Evolutionary conservation across 768 basidiomycete genomes (phyloP), one percentile per base, ranked within the genome.

Genomic region (Tulasnella sp.): DNA sequence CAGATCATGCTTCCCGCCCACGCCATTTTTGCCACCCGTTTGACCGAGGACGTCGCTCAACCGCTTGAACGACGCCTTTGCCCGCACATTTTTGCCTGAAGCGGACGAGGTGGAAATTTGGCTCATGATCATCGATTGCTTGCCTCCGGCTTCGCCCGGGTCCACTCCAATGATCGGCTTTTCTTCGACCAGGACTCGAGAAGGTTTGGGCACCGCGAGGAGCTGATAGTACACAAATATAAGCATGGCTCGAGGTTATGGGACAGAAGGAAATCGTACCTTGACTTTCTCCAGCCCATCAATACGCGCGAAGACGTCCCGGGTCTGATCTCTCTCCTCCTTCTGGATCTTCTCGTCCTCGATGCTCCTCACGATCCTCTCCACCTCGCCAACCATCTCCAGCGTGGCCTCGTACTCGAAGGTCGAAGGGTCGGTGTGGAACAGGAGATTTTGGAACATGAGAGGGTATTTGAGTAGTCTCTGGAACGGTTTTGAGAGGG

Each of bases 261-360:
- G 14, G 19, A 75, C n/a, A 36, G 38, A 49, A 49, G 45, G 70
- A 19, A 29, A 22, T 36, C 79, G 36, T 81, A 96, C 95, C 82
- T 91, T 91, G 82, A 94, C 95, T 82, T 93, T 94, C 82, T 98
- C 96, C 70, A 99, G 84, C 1, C 97, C 97, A 77, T 99, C 97
- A 38, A 99, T 98, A 9, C 97, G 90, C 4, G 96, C 97, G 79
- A 97, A 93, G 1, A 94, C 91, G 82, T 99, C 97, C 17, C 97
- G 87, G 3, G 96, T 97, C 85, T 92, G 93, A 83, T 97, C 94
- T 39, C 97, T 90, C 82, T 97, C 95, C 81, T 99, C 97, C 83
- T 94, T 94, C 82, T 93, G 92, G 75, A 95, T 93, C 86, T 99
- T 99, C 85, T 99, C 96, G 80, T 98, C 97, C 83, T 99, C 97